A percentile compares a stretch with the other conserved stretches of the same genome.
These are phyloP conservation scores for Desmodesmus armatus DNA, from an alignment of 139 green algal genomes.

Conservation along the genomic window DNA sequence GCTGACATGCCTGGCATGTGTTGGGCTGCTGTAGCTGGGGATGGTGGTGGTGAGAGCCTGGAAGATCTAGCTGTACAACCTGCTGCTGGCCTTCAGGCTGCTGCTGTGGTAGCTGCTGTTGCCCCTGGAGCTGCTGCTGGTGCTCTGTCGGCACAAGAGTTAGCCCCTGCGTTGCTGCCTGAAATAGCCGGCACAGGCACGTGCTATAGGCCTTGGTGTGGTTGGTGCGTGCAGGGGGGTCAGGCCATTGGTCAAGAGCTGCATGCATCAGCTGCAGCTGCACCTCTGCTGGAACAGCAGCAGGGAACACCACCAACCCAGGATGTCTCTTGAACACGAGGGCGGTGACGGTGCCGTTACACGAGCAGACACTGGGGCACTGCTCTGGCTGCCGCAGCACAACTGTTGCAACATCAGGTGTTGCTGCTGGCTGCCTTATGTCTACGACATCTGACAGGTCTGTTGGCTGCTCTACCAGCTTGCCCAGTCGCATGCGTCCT, in stretches of 20 bases:
- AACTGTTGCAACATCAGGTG: neutral
- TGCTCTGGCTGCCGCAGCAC: conserved; percentile 14
- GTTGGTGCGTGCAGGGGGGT: conserved; percentile 76
- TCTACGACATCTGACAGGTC: conserved; percentile 71
- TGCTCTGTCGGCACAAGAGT: neutral
- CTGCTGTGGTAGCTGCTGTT: conserved; percentile 25
- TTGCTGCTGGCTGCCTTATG: conserved; percentile 16
- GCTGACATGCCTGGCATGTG: too few relatives aligned
- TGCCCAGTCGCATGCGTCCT: conserved; percentile 47
- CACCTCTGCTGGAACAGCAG: conserved; percentile 36
- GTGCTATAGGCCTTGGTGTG: conserved; percentile 47
- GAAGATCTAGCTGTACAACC: neutral
- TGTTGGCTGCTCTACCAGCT: conserved; percentile 31
- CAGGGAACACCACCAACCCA: conserved; percentile 70
- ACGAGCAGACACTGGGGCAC: neutral
- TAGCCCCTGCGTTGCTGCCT: conserved; percentile 58
- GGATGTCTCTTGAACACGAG: conserved; percentile 5
- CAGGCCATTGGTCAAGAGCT: conserved; percentile 50
- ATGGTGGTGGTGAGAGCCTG: conserved; percentile 17
- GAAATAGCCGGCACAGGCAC: conserved; percentile 58
- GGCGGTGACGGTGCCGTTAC: neutral
- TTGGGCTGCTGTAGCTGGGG: neutral
- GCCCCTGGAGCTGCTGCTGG: neutral
- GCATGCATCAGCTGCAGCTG: conserved; percentile 58
- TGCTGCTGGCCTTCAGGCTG: neutral